Evolutionary conservation across 441 rosid genomes (phyloP), one percentile per base, ranked within the genome.

Genomic region (California macrophylla): DNA sequence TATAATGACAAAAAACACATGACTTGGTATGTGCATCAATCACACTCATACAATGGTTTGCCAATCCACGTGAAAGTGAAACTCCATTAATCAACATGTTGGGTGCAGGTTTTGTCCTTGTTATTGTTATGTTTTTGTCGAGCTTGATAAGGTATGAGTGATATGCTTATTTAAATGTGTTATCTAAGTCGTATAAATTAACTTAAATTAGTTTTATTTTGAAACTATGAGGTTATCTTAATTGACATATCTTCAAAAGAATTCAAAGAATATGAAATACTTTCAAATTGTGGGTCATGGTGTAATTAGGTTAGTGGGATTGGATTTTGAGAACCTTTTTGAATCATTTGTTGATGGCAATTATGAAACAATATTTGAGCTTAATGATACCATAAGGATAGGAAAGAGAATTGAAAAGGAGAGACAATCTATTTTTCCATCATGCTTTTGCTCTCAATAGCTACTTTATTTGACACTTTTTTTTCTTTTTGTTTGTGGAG

Each of bases 221-320:
- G 25, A 20, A 54, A 54, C 25, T 13, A 54, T 54, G 20, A 2
- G 23, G 16, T 50, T 54, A 20, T 52, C 12, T 6, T 54, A n/a
- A n/a, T 45, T 3, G 18, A 18, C 54, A 45, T 45, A n/a, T 45
- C 4, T 45, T n/a, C 6, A n/a, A 45, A 45, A 15, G 7, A 16
- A n/a, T n/a, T n/a, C n/a, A n/a, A 3, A 45, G 6, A 1, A 2
- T 45, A 3, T 45, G 20, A 34, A 45, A 45, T 15, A 15, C 15
- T 54, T 23, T 20, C 26, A 54, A 20, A 20, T 54, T 54, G 61
- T 54, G 61, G 61, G 61, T 54, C 60, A 52, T 52, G 23, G 60
- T 20, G 6, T 16, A 7, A 3, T 52, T 52, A 18, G 10, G 23
- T 6, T 13, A 42, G 50, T 42, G 50, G 42, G 50, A 42, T 42